Evolutionary conservation across 1,139 yeast species (phyloP), one percentile per base, ranked within the genome.

Genomic region (Zhuliangozyma blackwelliae): DNA sequence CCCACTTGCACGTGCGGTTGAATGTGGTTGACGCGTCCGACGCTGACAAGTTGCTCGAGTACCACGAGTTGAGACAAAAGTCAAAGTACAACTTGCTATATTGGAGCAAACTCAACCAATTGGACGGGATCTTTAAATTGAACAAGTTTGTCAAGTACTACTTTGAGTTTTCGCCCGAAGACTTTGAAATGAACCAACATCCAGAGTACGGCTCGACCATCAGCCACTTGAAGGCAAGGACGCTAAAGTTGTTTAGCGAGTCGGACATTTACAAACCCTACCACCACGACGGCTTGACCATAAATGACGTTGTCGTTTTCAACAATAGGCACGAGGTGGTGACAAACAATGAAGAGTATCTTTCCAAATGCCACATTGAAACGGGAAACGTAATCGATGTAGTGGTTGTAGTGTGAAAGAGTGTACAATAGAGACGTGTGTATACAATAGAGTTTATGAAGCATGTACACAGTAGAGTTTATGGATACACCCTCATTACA

Each of bases 121-220:
- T 51, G 16, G 29, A 33, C 7, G 44, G 51, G 19, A 38, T 60
- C 29, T 55, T 62, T 45, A 44, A 49, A 23, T 49, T 59, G 34
- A 47, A 50, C 2, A 54, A 59, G 27, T 79, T 79, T 27, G 58
- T 82, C 20, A 68, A 64, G 32, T 84, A 80, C 50, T 85, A 83
- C 51, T 70, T 87, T 45, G 92, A 85, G 51, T 86, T 88, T 57
- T 76, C 87, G 31, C 89, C 90, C 0, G 94, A 83, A 46, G 96
- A 88, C 51, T 82, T 78, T 51, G 79, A 68, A 50, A 52, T 54
- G 54, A 72, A 55, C 62, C 71, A 56, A 45, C 75, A 81, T 41
- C 82, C 82, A 2, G 90, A 82, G 38, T 73, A 68, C 47, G 95
- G 95, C 1, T 77, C 89, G 7, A 75, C 82, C 9, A 67, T 89